phyloP scores from a whole-genome alignment of 1,284 basidiomycete species.

The Trichosporon asahii region DNA sequence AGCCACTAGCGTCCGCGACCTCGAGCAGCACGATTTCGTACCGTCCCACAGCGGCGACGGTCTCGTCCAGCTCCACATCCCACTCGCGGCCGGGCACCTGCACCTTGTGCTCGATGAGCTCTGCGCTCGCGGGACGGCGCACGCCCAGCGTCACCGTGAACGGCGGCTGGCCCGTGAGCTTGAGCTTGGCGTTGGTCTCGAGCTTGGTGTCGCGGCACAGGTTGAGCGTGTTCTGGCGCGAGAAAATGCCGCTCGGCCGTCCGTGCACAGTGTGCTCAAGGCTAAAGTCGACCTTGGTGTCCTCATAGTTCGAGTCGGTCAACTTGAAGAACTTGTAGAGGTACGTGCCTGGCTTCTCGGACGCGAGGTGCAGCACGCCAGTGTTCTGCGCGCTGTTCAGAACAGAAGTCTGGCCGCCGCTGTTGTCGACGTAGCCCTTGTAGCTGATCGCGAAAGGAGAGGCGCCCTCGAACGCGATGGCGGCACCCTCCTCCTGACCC shows the following conservation, averaged over 20 bases:
- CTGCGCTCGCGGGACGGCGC: conserved; percentile 67
- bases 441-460: conserved; percentile 76
- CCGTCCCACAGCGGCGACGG: conserved; percentile 74
- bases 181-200: conserved; percentile 60
- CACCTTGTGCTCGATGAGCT: conserved; percentile 61
- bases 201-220: conserved; percentile 65
- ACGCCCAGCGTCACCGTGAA: conserved; percentile 75
- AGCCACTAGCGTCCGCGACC: conserved; percentile 72
- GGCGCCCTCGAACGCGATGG: conserved; percentile 71
- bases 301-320: conserved; percentile 73
- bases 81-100: conserved; percentile 63
- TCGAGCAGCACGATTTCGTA: conserved; percentile 74
- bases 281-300: conserved; percentile 53
- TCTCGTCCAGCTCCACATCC: conserved; percentile 69
- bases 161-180: conserved; percentile 77
- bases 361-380: conserved; percentile 79
- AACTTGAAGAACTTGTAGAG: conserved; percentile 85
- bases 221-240: conserved; percentile 62
- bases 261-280: conserved; percentile 78
- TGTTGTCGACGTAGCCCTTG: conserved; percentile 44
- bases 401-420: conserved; percentile 61
- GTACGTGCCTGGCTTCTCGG: conserved; percentile 67
- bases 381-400: conserved; percentile 81
- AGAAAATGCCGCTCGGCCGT: conserved; percentile 74
- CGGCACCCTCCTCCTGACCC: conserved; percentile 71